These are phyloP conservation scores for Sugiyamaella qingdaonensis DNA, from an alignment of 805 yeast species.

Conservation along the genomic window DNA sequence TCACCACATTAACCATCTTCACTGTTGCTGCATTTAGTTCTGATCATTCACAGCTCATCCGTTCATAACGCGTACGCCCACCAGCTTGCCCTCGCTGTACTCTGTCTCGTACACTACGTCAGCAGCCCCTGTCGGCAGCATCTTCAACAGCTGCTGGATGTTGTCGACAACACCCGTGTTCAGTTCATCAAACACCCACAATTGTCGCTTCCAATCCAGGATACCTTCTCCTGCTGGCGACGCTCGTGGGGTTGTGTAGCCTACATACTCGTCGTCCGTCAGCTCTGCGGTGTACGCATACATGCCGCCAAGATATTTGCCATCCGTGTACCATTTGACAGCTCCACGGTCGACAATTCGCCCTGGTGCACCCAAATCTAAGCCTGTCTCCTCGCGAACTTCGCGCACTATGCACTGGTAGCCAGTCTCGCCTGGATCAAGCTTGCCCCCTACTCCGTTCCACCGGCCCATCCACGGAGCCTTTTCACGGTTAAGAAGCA, in stretches of 20 bases:
- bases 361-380: neutral
- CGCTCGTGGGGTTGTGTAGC: neutral
- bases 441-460: conserved; percentile 6
- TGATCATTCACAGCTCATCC: neutral
- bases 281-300: neutral
- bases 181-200: neutral
- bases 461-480: conserved; percentile 7
- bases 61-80: neutral
- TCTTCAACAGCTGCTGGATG: neutral
- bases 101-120: neutral
- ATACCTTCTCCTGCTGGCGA: conserved; percentile 1
- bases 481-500: conserved; percentile 1
- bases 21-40: neutral
- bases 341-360: neutral
- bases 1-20: neutral
- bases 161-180: conserved; percentile 2
- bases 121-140: neutral
- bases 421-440: conserved; percentile 1
- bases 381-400: neutral
- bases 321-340: neutral
- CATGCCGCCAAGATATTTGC: neutral
- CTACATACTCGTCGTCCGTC: neutral
- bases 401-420: neutral
- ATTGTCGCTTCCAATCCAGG: neutral
- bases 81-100: neutral